Base-by-base conservation (phyloP, 306 rosid species). In the Morella rubra region DNA sequence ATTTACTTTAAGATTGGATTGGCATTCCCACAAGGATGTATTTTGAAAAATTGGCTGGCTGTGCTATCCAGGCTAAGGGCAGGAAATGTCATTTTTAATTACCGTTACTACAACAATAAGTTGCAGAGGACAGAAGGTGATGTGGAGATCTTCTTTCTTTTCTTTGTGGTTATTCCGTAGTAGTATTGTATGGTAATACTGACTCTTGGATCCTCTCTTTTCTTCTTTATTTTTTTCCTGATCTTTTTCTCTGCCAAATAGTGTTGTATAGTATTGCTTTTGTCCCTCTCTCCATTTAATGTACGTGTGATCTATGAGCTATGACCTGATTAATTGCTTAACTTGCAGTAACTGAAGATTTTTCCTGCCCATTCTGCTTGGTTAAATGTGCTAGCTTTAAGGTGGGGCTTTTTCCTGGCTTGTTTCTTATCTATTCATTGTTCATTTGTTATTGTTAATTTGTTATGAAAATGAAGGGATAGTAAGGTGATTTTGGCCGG, bases 281-380 rank as follows among this genome's bases (percentile, higher is more conserved):
- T 19, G 47, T 14, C 40, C 58, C 8, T 68, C 5, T 58, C 70
- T 51, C 14, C 37, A 2, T 18, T 9, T 65, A 65, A 65, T 44
- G 46, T 50, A 53, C 44, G 49, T 42, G 32, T 40, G 45, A 64
- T 77, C 20, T 42, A 3, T 45, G 73, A 52, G 15, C 42, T 27
- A 44, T 64, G 15, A 67, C 78, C 54, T 60, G 60, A 68, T 73
- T 27, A 49, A 69, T 13, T 52, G 40, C 80, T 85, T 73, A 62
- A 73, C 69, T 80, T 82, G 83, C 93, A 96, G 99, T 84, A 67
- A 91, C 93, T 4, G 93, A 87, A 82, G 88, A 96, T 70, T 96
- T 96, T 73, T 62, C 86, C 60, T 96, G 99, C 83, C 88, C 99
- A 44, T 81, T 92, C 69, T 96, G 99, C 85, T 88, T 89, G 89